These are phyloP conservation scores for Selaginella moellendorffii DNA, from an alignment of 75 land plant species.

Conservation along the genomic window DNA sequence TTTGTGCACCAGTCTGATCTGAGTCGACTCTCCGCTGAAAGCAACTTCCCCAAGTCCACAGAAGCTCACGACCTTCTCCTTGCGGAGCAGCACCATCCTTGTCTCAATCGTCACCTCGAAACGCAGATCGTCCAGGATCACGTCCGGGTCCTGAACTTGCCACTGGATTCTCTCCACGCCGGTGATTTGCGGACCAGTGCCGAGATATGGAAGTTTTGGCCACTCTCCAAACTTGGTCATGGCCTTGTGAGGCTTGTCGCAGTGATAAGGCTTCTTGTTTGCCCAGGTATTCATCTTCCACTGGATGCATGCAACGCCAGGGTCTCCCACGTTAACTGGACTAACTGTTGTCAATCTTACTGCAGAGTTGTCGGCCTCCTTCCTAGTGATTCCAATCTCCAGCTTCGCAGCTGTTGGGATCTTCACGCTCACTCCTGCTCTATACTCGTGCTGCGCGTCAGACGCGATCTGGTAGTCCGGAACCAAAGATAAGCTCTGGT, in stretches of 20 bases:
- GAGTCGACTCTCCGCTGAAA: background rate
- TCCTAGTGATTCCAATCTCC: background rate
- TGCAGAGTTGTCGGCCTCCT: background rate
- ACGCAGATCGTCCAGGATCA: background rate
- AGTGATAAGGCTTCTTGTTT: background rate
- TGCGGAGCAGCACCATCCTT: background rate
- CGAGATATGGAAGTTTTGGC: background rate
- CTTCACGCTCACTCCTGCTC: background rate
- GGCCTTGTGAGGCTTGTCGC: background rate
- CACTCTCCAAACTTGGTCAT: background rate
- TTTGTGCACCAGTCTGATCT: background rate
- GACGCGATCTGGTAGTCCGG: background rate
- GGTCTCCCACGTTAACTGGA: background rate
- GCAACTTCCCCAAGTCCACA: no score
- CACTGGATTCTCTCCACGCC: background rate
- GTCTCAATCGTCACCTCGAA: background rate
- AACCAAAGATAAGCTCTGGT: background rate
- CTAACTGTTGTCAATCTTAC: background rate
- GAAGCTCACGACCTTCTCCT: background rate
- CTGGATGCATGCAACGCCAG: background rate
- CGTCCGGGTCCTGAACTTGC: background rate
- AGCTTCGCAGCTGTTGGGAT: background rate
- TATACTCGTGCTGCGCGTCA: background rate
- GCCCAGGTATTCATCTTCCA: background rate
- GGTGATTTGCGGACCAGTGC: background rate